Base-by-base conservation (phyloP, 495 filamentous ascomycete species). In the Friedmanniomyces simplex region DNA sequence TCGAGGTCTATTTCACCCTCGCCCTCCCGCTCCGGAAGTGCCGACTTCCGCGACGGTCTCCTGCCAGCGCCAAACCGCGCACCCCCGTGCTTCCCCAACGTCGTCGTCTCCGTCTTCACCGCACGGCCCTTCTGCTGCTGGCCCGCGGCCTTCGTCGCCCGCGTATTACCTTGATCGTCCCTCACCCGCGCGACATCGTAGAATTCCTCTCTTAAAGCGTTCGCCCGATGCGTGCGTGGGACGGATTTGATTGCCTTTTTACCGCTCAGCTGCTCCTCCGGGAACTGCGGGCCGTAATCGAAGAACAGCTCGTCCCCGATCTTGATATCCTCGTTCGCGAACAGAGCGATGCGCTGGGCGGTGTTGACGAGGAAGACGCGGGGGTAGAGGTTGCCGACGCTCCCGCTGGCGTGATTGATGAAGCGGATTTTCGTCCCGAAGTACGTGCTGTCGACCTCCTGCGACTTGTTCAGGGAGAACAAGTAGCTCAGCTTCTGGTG, bases 271-370 rank as follows among this genome's bases (percentile, higher is more conserved):
- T 55, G 45, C 11, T 59, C 57, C 24, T 50, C 28, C 1, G 56
- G 50, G 37, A 64, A 64, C 50, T 39, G 36, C 14, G 57, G 57
- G 12, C 64, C 58, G 62, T 87, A 87, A 68, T 86, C 76, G 64
- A 88, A 88, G 62, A 86, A 84, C 5, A 89, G 67, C 64, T 89
- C 86, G 36, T 85, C 78, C 16, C 85, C 84, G 0, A 73, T 71
- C 37, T 74, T 73, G 45, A 88, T 79, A 18, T 82, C 74, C 7
- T 77, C 66, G 20, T 74, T 67, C 0, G 85, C 82, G 49, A 74
- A 77, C 65, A 89, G 82, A 30, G 80, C 83, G 64, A 89, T 87
- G 14, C 86, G 77, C 54, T 79, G 79, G 45, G 82, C 79, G 22
- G 78, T 76, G 56, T 86, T 85, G 16, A 82, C 82, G 50, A 85